Conservation (phyloP, 2,329 filamentous ascomycete species). For the Pseudovirgaria hyperparasitica region DNA sequence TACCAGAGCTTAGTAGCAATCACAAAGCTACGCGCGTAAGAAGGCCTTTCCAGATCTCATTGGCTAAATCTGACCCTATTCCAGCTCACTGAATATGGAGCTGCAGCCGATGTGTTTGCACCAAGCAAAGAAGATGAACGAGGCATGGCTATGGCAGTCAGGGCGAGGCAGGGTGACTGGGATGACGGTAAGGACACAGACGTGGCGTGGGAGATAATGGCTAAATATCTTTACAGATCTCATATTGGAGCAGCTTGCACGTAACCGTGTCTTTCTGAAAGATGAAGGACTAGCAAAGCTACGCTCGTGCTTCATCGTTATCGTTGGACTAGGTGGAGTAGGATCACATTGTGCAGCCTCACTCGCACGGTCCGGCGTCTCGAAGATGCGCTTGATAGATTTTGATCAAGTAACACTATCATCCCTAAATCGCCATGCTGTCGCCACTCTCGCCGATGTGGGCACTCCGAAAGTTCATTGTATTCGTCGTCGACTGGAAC, state of each 20-base stretch:
- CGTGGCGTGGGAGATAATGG: conserved; percentile 1
- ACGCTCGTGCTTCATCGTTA: conserved; percentile 68
- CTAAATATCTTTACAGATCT: conserved; percentile 44
- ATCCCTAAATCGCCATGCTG: conserved; percentile 88
- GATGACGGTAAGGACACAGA: conserved; percentile 39
- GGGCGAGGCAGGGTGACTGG: conserved; percentile 50
- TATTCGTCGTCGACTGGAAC: conserved; percentile 64
- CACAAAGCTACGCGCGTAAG: conserved; percentile 40
- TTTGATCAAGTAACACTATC: conserved; percentile 96
- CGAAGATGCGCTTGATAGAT: conserved; percentile 78
- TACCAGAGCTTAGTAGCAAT: conserved; percentile 40
- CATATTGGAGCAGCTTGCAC: conserved; percentile 85
- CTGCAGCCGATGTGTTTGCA: conserved; percentile 30
- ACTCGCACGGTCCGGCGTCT: conserved; percentile 77
- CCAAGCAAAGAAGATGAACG: conserved; percentile 43
- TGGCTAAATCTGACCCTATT: conserved; percentile 8
- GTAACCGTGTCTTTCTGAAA: conserved; percentile 82
- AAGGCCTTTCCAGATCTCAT: background rate
- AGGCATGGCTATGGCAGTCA: conserved; percentile 43
- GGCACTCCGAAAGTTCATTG: conserved; percentile 86
- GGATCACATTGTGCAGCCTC: conserved; percentile 84
- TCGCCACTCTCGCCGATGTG: conserved; percentile 87
- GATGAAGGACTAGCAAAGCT: conserved; percentile 70
- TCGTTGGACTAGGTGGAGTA: conserved; percentile 89
- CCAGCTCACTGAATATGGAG: conserved; percentile 50